phyloP scores from a whole-genome alignment of 176 grass and related monocot species.

The Echinochloa phyllopogon region DNA sequence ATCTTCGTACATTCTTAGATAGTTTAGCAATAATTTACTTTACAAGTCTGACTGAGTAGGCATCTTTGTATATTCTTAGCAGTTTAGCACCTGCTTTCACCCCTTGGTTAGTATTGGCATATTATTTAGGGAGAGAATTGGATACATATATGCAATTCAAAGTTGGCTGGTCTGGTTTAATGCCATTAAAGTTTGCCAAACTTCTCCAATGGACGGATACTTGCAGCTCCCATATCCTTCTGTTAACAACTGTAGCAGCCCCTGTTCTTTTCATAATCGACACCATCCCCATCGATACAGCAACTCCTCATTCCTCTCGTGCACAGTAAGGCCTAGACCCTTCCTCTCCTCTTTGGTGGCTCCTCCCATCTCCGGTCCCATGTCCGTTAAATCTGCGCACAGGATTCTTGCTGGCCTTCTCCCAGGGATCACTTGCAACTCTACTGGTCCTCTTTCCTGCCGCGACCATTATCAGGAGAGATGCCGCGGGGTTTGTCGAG shows the following conservation, averaged over 20 bases:
- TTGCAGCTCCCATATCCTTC: not conserved
- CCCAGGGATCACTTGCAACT: not conserved
- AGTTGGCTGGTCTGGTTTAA: not conserved
- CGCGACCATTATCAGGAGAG: not conserved
- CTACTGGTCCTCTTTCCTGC: not conserved
- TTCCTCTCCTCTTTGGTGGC: not conserved
- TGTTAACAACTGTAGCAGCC: not conserved
- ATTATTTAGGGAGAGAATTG: slow-evolving; percentile 13
- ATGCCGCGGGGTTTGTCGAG: slow-evolving; percentile 24
- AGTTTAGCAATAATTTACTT: not conserved
- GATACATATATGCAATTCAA: not conserved
- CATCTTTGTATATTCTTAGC: not conserved
- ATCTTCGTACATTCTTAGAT: not conserved
- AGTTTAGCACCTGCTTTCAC: slow-evolving; percentile 11
- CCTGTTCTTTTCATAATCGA: not conserved
- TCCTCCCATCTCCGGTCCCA: not conserved
- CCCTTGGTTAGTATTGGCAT: slow-evolving; percentile 4
- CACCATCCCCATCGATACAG: not conserved
- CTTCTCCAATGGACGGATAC: not conserved
- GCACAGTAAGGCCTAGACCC: not conserved
- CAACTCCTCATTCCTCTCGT: not conserved
- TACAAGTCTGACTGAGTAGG: not conserved
- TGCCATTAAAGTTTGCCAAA: slow-evolving; percentile 9
- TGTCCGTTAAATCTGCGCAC: not conserved
- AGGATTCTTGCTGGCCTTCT: not conserved